Conservation (phyloP, 169 alveolate species). For the Eimeria acervulina region DNA sequence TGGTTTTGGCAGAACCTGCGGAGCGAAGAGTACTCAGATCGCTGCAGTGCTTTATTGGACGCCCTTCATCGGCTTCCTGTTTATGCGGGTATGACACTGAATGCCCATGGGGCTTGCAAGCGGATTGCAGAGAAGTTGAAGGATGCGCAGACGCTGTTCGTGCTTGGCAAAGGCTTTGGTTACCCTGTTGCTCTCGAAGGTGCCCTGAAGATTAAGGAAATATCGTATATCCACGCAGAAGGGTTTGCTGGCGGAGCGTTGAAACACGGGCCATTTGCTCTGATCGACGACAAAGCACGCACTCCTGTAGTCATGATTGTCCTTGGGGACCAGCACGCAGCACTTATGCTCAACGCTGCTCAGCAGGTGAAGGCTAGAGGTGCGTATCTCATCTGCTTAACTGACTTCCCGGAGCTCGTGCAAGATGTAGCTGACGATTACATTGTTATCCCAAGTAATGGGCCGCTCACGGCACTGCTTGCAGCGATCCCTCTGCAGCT, state of each 20-base stretch:
- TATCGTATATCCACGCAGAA: conserved; percentile 97
- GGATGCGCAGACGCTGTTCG: conserved; percentile 86
- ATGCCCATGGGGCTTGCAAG: conserved; percentile 83
- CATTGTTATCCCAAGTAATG: conserved; percentile 85
- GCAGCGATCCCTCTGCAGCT: conserved; percentile 85
- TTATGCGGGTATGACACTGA: conserved; percentile 89
- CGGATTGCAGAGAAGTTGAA: conserved; percentile 83
- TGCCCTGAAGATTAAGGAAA: conserved; percentile 98
- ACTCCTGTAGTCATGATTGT: conserved; percentile 93
- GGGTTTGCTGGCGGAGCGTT: conserved; percentile 97
- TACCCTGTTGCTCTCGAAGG: conserved; percentile 98
- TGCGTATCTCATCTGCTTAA: conserved; percentile 95
- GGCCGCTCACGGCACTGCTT: conserved; percentile 84
- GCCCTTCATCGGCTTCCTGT: conserved; percentile 91
- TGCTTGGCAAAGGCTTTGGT: conserved; percentile 94
- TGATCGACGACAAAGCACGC: conserved; percentile 90
- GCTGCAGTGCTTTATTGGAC: conserved; percentile 83
- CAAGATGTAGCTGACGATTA: conserved; percentile 92
- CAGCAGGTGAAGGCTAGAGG: conserved; percentile 97
- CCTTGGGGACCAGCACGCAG: conserved; percentile 93
- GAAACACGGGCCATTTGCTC: conserved; percentile 98
- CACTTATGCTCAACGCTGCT: conserved; percentile 93
- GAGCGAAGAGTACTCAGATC: conserved; percentile 75
- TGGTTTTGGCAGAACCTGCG: conserved; percentile 91
- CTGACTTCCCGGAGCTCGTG: conserved; percentile 91